phyloP scores from a whole-genome alignment of 371 early-diverging fungal species.

The Mortierella sp. region DNA sequence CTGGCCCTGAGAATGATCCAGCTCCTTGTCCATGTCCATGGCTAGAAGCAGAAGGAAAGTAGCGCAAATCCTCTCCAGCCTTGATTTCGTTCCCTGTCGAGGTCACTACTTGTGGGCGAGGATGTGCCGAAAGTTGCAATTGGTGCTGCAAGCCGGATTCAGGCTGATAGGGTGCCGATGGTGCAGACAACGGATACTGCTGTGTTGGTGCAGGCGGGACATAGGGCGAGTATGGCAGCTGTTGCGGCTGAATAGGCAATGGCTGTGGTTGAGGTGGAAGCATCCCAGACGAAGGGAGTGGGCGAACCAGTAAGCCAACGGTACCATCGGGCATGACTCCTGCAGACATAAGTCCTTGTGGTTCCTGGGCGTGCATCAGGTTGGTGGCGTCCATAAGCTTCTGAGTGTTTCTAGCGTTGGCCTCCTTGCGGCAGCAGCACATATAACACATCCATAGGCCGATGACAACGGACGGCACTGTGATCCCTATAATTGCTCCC shows the following conservation, averaged over 20 bases:
- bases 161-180: conserved; percentile 9
- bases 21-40: neutral
- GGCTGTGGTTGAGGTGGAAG: neutral
- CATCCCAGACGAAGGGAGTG: conserved; percentile 8
- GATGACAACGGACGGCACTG: neutral
- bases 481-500: conserved; percentile 16
- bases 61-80: neutral
- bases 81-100: conserved; percentile 11
- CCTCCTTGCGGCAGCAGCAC: conserved; percentile 18
- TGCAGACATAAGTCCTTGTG: conserved; percentile 15
- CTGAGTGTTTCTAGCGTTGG: conserved; percentile 13
- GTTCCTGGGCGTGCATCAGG: conserved; percentile 31
- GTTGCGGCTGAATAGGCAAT: neutral
- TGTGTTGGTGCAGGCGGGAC: neutral
- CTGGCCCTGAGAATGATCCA: neutral
- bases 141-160: neutral
- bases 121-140: conserved; percentile 7
- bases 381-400: conserved; percentile 39
- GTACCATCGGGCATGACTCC: conserved; percentile 21
- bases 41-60: neutral
- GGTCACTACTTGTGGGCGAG: conserved; percentile 5
- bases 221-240: neutral
- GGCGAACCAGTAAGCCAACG: conserved; percentile 19
- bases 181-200: neutral
- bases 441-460: conserved; percentile 10